A percentile compares a stretch with the other conserved stretches of the same genome.
Evolutionary conservation across 805 yeast species (phyloP).

Genomic region (Cyberlindnera amylophila): DNA sequence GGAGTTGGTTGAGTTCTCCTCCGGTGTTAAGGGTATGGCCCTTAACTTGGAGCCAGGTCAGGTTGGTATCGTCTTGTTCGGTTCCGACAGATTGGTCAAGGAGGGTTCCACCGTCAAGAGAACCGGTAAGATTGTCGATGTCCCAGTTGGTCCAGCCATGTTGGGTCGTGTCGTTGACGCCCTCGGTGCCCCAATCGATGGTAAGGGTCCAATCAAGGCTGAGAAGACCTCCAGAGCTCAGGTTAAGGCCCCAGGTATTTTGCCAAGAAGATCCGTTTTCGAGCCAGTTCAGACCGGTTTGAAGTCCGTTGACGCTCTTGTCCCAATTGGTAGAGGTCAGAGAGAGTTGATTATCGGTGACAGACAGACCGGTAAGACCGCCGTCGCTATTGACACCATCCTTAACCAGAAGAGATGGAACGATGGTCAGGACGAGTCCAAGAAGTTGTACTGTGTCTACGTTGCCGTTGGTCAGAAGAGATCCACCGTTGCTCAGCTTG

Average conservation of each 20-base stretch:
- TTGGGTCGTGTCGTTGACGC: slow-evolving; percentile 99
- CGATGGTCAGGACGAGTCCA: slow-evolving; percentile 88
- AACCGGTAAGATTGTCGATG: slow-evolving; percentile 99
- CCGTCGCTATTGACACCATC: slow-evolving; percentile 97
- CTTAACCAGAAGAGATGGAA: slow-evolving; percentile 99
- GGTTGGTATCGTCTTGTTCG: slow-evolving; percentile 99
- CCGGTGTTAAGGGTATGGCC: slow-evolving; percentile 99
- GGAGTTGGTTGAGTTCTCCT: slow-evolving; percentile 97
- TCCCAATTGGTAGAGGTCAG: slow-evolving; percentile 99
- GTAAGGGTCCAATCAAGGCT: slow-evolving; percentile 96
- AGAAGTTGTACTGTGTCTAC: slow-evolving; percentile 99
- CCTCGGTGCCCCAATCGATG: slow-evolving; percentile 98
- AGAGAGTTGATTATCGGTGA: slow-evolving; percentile 99
- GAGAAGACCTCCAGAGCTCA: slow-evolving; percentile 89
- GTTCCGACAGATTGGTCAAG: slow-evolving; percentile 97
- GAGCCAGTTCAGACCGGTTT: slow-evolving; percentile 99
- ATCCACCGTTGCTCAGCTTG: slow-evolving; percentile 99
- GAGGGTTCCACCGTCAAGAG: slow-evolving; percentile 99
- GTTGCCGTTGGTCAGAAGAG: slow-evolving; percentile 99
- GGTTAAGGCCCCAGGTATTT: slow-evolving; percentile 99
- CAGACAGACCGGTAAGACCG: slow-evolving; percentile 99
- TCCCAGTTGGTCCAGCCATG: slow-evolving; percentile 96
- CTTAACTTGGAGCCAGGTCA: slow-evolving; percentile 99
- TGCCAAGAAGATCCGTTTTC: slow-evolving; percentile 97
- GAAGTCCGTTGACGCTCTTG: slow-evolving; percentile 97